These are phyloP conservation scores for Eutrema heterophyllum DNA, from an alignment of 345 rosid species.

Conservation along the genomic window DNA sequence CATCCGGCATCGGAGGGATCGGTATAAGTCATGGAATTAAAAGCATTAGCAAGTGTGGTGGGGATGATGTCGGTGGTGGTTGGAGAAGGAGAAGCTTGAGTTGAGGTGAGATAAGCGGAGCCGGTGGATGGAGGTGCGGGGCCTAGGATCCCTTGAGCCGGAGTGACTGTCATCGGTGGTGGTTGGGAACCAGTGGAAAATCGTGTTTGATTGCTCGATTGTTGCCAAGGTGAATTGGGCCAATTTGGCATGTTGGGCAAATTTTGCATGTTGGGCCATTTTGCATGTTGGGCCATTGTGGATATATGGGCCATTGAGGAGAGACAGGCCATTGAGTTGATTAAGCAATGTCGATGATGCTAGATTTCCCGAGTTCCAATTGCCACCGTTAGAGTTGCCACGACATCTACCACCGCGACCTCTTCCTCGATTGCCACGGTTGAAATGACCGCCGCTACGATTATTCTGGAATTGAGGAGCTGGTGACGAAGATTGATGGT, in stretches of 20 bases:
- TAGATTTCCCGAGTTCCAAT: neutral
- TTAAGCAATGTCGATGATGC: neutral
- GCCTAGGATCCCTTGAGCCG: too few species aligned
- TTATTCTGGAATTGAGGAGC: neutral
- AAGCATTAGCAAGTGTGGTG: neutral
- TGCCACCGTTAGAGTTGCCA: too few species aligned
- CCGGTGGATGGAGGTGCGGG: too few species aligned
- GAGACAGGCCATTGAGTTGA: neutral
- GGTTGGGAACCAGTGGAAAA: too few species aligned
- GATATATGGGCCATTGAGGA: neutral
- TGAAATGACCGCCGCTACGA: neutral
- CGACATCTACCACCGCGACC: neutral
- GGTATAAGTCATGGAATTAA: neutral
- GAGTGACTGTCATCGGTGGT: rapidly evolving
- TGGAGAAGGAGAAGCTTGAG: neutral
- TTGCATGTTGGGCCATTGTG: too few species aligned
- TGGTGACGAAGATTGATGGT: too few species aligned
- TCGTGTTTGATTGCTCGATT: too few species aligned
- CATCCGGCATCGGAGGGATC: neutral
- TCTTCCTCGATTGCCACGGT: neutral
- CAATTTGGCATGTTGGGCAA: too few species aligned
- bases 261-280: too few species aligned
- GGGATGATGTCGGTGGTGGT: neutral
- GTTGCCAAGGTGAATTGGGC: too few species aligned
- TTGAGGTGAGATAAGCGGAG: neutral